Evolutionary conservation across 2,329 filamentous ascomycete genomes (phyloP).

Genomic region (Fusarium sp.): DNA sequence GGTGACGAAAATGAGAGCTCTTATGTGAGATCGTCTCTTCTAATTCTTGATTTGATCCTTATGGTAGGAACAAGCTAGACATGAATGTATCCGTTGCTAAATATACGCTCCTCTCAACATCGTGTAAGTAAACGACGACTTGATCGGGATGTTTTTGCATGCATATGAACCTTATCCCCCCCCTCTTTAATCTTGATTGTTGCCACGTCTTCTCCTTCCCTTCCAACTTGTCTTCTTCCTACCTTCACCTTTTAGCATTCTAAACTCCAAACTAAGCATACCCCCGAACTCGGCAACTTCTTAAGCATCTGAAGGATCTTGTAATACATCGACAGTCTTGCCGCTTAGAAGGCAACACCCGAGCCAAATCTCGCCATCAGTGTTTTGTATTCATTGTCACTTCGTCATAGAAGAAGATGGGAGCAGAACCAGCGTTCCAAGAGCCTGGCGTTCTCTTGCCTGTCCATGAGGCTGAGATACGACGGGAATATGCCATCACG

Average conservation of each 20-base stretch:
- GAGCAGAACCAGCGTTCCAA: background rate
- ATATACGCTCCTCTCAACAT: background rate
- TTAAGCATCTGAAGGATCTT: background rate
- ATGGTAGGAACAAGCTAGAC: background rate
- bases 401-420: background rate
- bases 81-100: background rate
- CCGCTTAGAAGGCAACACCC: background rate
- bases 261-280: background rate
- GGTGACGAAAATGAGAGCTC: background rate
- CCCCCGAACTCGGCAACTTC: background rate
- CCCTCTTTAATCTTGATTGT: background rate
- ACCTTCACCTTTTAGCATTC: background rate
- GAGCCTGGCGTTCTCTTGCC: background rate
- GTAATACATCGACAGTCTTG: background rate
- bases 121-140: background rate
- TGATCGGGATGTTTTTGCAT: background rate
- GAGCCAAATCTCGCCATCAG: background rate
- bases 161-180: background rate
- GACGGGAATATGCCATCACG: background rate
- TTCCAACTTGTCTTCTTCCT: background rate
- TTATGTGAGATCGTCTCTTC: background rate
- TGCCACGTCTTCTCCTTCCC: background rate
- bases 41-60: background rate
- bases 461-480: background rate
- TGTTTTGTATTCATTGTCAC: background rate